Evolutionary conservation across 2,329 filamentous ascomycete genomes (phyloP).

Genomic region (Colletotrichum trifolii): DNA sequence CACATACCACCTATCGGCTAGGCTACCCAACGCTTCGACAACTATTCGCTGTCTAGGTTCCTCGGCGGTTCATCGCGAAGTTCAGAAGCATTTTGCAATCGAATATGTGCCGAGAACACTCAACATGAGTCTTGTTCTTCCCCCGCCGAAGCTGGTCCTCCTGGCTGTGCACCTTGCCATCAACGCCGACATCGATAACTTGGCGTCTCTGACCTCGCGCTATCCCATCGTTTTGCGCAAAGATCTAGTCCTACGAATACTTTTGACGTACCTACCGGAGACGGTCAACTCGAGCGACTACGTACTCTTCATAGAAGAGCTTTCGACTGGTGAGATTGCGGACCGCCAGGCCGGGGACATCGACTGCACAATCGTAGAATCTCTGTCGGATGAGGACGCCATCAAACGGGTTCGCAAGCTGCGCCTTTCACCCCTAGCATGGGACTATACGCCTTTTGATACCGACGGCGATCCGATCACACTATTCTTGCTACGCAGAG

Average conservation of each 20-base stretch:
- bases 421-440: conserved; percentile 67
- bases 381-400: conserved; percentile 72
- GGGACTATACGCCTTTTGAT: conserved; percentile 58
- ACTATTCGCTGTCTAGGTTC: too few relatives aligned
- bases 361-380: conserved; percentile 66
- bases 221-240: conserved; percentile 69
- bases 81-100: conserved; percentile 12
- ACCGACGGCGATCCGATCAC: conserved; percentile 66
- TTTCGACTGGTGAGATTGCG: conserved; percentile 61
- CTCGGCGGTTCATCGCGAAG: neutral
- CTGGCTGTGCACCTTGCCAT: conserved; percentile 78
- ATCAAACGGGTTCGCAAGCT: conserved; percentile 73
- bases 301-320: conserved; percentile 67
- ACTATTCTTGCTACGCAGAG: conserved; percentile 74
- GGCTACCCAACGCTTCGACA: too few relatives aligned
- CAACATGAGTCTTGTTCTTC: conserved; percentile 58
- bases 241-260: conserved; percentile 75
- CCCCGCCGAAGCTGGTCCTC: conserved; percentile 76
- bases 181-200: conserved; percentile 70
- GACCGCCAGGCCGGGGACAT: conserved; percentile 56
- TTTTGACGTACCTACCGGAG: conserved; percentile 83
- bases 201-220: conserved; percentile 69
- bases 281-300: conserved; percentile 73
- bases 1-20: too few relatives aligned
- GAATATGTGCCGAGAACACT: conserved; percentile 37